A percentile compares a stretch with the other conserved stretches of the same genome.
Evolutionary conservation across 1,139 yeast species (phyloP).

Genomic region (Magnusiomyces suaveolens): DNA sequence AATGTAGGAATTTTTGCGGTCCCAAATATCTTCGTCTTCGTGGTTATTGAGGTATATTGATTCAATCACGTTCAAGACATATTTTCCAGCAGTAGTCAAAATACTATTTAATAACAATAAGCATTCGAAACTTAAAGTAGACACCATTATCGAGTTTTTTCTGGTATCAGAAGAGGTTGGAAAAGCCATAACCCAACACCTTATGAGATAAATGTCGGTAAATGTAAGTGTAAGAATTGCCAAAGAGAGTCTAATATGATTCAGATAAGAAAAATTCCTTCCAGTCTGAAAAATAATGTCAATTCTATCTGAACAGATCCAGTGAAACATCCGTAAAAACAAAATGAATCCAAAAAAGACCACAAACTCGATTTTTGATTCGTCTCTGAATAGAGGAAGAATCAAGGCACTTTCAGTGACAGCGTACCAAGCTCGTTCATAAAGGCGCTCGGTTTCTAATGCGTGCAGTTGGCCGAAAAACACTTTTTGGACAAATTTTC

Average conservation of each 20-base stretch:
- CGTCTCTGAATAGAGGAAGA: constrained; percentile 50
- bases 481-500: constrained; percentile 39
- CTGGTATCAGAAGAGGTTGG: constrained; percentile 1
- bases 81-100: constrained; percentile 41
- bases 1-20: constrained; percentile 51
- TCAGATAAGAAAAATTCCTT: constrained; percentile 27
- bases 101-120: constrained; percentile 54
- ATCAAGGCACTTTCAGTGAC: constrained; percentile 57
- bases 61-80: constrained; percentile 50
- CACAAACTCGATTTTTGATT: constrained; percentile 42
- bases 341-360: constrained; percentile 35
- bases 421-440: constrained; percentile 59
- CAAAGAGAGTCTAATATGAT: constrained; percentile 32
- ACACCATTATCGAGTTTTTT: constrained; percentile 35
- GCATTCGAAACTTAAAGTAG: constrained; percentile 64
- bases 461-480: constrained; percentile 70
- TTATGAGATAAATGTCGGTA: constrained; percentile 46
- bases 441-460: constrained; percentile 67
- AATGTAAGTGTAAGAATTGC: constrained; percentile 38
- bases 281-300: constrained; percentile 31
- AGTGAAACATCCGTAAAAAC: constrained; percentile 60
- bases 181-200: constrained; percentile 43
- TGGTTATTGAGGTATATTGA: constrained; percentile 38
- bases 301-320: constrained; percentile 45
- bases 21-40: constrained; percentile 63